Evolutionary conservation across 1,139 yeast species (phyloP).

Genomic region (Debaryomycetaceae sp.): DNA sequence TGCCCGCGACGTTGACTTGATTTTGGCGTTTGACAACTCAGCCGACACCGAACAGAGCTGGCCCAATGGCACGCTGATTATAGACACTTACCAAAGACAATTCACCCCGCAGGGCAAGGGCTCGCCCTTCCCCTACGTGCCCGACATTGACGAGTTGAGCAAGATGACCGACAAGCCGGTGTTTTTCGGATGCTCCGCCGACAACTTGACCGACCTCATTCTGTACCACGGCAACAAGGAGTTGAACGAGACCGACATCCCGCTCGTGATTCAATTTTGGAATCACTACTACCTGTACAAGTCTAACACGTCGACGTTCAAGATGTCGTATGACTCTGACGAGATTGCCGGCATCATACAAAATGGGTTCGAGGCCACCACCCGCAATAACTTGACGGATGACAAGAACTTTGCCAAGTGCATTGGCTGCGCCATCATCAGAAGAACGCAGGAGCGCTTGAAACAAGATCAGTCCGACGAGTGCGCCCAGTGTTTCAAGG

Average conservation of each 20-base stretch:
- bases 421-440: slow-evolving; percentile 44
- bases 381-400: slow-evolving; percentile 31
- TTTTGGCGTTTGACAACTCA: slow-evolving; percentile 82
- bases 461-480: slow-evolving; percentile 35
- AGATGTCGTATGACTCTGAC: slow-evolving; percentile 34
- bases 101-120: slow-evolving; percentile 38
- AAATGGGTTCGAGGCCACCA: slow-evolving; percentile 38
- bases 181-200: slow-evolving; percentile 40
- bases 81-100: slow-evolving; percentile 50
- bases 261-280: slow-evolving; percentile 38
- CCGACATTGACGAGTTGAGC: slow-evolving; percentile 26
- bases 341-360: slow-evolving; percentile 28
- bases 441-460: slow-evolving; percentile 39
- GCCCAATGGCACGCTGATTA: slow-evolving; percentile 77
- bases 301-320: slow-evolving; percentile 37
- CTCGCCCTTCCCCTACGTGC: slow-evolving; percentile 39
- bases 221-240: slow-evolving; percentile 23
- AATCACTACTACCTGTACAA: slow-evolving; percentile 27
- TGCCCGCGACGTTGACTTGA: slow-evolving; percentile 67
- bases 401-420: slow-evolving; percentile 39
- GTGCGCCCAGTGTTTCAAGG: slow-evolving; percentile 34
- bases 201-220: slow-evolving; percentile 25
- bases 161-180: slow-evolving; percentile 30
- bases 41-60: slow-evolving; percentile 66
- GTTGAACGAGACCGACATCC: slow-evolving; percentile 31